These are phyloP conservation scores for Pichia sp. DNA, from an alignment of 1,139 yeast genomes.

Conservation along the genomic window DNA sequence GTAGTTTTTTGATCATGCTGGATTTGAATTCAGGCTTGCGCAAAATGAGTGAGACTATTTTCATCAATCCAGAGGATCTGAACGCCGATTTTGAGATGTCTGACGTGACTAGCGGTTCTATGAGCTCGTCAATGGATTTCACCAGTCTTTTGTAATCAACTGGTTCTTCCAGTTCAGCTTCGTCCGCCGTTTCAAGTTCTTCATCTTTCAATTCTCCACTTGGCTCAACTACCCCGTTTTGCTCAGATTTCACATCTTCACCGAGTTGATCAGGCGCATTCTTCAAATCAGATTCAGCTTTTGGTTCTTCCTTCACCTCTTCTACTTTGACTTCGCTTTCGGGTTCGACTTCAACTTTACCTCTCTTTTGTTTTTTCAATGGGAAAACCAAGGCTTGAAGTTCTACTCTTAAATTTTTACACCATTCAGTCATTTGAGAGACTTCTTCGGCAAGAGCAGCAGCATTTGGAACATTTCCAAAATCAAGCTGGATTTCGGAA, in stretches of 20 bases:
- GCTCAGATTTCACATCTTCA: neutral
- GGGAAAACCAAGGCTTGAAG: conserved; percentile 20
- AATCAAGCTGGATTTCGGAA: conserved; percentile 12
- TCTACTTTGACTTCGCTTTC: neutral
- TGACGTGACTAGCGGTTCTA: conserved; percentile 15
- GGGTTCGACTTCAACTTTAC: conserved; percentile 3
- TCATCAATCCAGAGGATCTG: conserved; percentile 24
- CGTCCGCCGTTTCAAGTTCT: neutral
- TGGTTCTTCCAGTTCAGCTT: neutral
- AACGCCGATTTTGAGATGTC: conserved; percentile 21
- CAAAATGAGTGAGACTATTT: conserved; percentile 24
- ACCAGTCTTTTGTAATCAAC: conserved; percentile 14
- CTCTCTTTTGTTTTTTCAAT: conserved; percentile 5
- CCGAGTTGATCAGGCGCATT: neutral
- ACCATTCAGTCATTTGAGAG: conserved; percentile 13
- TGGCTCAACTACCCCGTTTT: neutral
- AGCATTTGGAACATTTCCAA: conserved; percentile 15
- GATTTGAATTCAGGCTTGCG: conserved; percentile 27
- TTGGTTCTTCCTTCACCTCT: neutral
- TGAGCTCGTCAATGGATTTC: conserved; percentile 17
- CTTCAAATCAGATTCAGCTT: conserved; percentile 1
- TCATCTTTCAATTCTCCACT: neutral
- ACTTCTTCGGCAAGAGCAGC: conserved; percentile 17
- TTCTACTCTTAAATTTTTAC: conserved; percentile 17
- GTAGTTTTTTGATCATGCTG: conserved; percentile 15